phyloP scores from a whole-genome alignment of 202 grass and related monocot genomes.

The Thinopyrum obtusiflorum region DNA sequence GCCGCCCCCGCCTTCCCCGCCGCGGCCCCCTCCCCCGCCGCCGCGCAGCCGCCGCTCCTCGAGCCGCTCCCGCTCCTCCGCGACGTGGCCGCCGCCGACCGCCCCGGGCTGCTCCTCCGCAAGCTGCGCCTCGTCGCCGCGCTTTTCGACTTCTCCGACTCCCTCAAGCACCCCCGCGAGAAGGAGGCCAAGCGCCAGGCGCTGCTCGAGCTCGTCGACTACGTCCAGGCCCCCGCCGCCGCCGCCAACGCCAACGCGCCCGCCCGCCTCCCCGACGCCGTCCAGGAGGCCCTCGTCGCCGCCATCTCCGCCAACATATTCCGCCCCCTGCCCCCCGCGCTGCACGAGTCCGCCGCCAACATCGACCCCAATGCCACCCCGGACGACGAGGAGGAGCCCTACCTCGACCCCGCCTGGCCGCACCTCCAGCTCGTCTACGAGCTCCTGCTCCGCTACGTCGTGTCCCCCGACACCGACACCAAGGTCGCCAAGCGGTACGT shows the following conservation, averaged over 20 bases:
- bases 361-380: conserved; percentile 53
- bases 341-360: conserved; percentile 49
- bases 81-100: conserved; percentile 59
- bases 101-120: conserved; percentile 63
- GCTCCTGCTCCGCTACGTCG: conserved; percentile 73
- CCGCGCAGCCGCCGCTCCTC: conserved; percentile 45
- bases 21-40: background rate
- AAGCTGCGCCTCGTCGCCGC: conserved; percentile 83
- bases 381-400: conserved; percentile 86
- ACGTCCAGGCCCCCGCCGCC: conserved; percentile 61
- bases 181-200: conserved; percentile 91
- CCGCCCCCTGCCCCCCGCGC: conserved; percentile 61
- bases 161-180: conserved; percentile 66
- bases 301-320: conserved; percentile 77
- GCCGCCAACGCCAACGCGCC: conserved; percentile 30
- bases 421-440: conserved; percentile 86
- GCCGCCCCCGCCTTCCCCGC: conserved; percentile 13
- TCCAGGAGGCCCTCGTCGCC: conserved; percentile 69
- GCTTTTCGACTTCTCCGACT: conserved; percentile 76
- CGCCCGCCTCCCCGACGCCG: conserved; percentile 54
- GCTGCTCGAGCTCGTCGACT: conserved; percentile 81
- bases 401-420: conserved; percentile 75
- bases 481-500: conserved; percentile 82
- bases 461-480: conserved; percentile 74
- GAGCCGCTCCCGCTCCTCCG: conserved; percentile 78